Conservation (phyloP, 2,329 filamentous ascomycete species). For the Talaromyces amestolkiae region DNA sequence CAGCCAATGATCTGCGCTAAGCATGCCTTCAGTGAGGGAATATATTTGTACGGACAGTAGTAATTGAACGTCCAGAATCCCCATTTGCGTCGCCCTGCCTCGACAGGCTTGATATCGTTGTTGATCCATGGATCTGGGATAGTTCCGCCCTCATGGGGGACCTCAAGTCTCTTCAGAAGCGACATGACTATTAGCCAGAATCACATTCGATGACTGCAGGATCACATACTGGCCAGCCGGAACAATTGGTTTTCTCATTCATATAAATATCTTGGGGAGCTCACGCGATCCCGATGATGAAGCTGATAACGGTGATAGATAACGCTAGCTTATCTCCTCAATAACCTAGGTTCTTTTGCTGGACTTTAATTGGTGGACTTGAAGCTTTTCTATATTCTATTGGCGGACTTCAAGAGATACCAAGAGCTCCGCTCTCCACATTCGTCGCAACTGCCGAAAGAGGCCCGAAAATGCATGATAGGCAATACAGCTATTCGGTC, state of each 20-base stretch:
- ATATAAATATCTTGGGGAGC: background rate
- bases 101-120: constrained; percentile 52
- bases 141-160: constrained; percentile 16
- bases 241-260: background rate
- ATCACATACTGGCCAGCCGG: background rate
- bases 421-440: background rate
- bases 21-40: background rate
- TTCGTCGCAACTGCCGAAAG: background rate
- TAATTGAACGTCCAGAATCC: constrained; percentile 45
- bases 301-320: constrained; percentile 8
- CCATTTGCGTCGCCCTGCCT: constrained; percentile 46
- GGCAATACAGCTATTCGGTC: background rate
- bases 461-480: background rate
- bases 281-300: background rate
- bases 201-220: background rate
- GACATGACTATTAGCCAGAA: background rate
- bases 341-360: too few species aligned
- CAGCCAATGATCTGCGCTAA: background rate
- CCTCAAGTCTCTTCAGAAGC: constrained; percentile 9
- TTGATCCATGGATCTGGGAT: constrained; percentile 40
- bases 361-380: constrained; percentile 6
- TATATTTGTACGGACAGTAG: constrained; percentile 37
- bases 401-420: constrained; percentile 11
- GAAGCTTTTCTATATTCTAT: background rate
- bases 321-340: background rate